These are phyloP conservation scores for Capronia epimyces DNA, from an alignment of 2,329 filamentous ascomycete genomes.

Conservation along the genomic window DNA sequence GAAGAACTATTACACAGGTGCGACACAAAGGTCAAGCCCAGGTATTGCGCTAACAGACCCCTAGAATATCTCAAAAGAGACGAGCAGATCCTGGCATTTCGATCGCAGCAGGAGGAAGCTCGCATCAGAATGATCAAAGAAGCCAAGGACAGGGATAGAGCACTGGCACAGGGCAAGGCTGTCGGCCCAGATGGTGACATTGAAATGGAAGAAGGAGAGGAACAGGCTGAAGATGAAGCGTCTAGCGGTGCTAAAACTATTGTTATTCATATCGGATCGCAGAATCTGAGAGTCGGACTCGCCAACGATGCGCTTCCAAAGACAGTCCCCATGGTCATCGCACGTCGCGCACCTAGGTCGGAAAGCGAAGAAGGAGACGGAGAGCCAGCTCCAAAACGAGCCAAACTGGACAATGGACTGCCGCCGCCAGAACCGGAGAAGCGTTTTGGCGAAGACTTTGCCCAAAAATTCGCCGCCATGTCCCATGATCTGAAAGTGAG, in stretches of 20 bases:
- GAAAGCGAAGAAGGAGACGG: slow-evolving; percentile 79
- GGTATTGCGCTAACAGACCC: slow-evolving; percentile 59
- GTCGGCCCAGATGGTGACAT: slow-evolving; percentile 45
- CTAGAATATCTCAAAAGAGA: slow-evolving; percentile 98
- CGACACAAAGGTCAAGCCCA: slow-evolving; percentile 52
- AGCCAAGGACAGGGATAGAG: slow-evolving; percentile 81
- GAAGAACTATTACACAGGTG: slow-evolving; percentile 89
- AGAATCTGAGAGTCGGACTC: slow-evolving; percentile 88
- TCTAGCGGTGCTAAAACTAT: slow-evolving; percentile 82
- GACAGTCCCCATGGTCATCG: slow-evolving; percentile 88
- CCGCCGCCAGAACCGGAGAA: slow-evolving; percentile 58
- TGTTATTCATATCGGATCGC: slow-evolving; percentile 90
- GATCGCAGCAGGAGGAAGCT: slow-evolving; percentile 80
- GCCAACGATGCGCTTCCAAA: slow-evolving; percentile 94
- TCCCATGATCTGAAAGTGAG: slow-evolving; percentile 79
- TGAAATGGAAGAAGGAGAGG: slow-evolving; percentile 54
- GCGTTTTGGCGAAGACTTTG: slow-evolving; percentile 78
- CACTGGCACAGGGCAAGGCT: slow-evolving; percentile 65
- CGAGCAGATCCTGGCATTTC: slow-evolving; percentile 85
- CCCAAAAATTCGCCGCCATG: slow-evolving; percentile 69
- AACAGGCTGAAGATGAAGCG: slow-evolving; percentile 53
- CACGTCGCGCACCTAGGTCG: slow-evolving; percentile 67
- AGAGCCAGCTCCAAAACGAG: slow-evolving; percentile 66
- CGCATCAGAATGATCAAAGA: slow-evolving; percentile 77
- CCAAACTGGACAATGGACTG: slow-evolving; percentile 52